Base-by-base conservation (phyloP, 73 alveolate species). In the Paramecium primaurelia region DNA sequence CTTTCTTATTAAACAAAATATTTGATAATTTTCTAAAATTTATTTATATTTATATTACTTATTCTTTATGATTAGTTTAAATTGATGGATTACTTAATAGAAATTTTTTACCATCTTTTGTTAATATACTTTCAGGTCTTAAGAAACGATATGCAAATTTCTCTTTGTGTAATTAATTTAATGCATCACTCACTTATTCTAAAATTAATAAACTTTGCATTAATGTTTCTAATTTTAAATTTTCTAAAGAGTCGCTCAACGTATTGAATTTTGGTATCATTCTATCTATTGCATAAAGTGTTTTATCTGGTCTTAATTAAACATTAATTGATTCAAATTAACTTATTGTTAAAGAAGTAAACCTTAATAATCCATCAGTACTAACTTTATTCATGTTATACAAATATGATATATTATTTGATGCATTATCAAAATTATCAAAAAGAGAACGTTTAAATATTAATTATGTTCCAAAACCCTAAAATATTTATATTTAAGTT, bases 361-460 rank as follows among this genome's bases (percentile, higher is more conserved):
- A 80, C 14, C 58, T 59, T 34, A 80, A 18, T 22, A 80, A 80
- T 4, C 91, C 91, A 25, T 80, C 77, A 8, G 75, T 22, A 7
- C 58, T 49, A 9, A 80, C 71, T 80, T 80, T 40, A 14, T 80
- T 80, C 44, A 80, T 34, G 37, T 80, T 80, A 36, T 80, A 80
- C 75, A 80, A 80, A 80, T 80, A 80, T 22, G 77, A 42, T 40
- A 80, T 80, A 26, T 80, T 80, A 22, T 80, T 80, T 6, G 91
- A 80, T 5, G 91, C 91, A 25, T 26, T 8, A 47, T 80, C 91
- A 22, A 80, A 80, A 25, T 80, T 80, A 2, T 80, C 71, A 42
- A 45, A 80, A 20, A 80, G 45, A 18, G 47, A 42, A 18, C 91
- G 71, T 47, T 80, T 80, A 49, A 80, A 80, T 22, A 80, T 80